These are phyloP conservation scores for Ligustrum vulgare DNA, from an alignment of 257 asterid genomes.

Conservation along the genomic window DNA sequence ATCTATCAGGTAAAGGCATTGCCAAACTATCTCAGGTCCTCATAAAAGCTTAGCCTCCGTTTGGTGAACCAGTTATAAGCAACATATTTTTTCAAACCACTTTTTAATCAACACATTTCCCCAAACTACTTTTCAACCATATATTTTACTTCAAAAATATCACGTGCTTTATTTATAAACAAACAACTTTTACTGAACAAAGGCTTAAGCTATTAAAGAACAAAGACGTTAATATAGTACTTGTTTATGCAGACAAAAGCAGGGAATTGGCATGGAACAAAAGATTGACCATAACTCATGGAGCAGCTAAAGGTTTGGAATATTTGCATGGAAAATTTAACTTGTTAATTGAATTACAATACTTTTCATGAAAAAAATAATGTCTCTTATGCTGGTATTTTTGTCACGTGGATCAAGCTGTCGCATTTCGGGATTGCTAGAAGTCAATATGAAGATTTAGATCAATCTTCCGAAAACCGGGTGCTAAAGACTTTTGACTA, in stretches of 20 bases:
- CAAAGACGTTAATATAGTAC: background rate
- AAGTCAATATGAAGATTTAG: conserved; percentile 47
- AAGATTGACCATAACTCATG: conserved; percentile 42
- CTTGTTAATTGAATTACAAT: background rate
- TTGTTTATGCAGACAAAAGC: conserved; percentile 33
- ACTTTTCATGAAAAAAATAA: background rate
- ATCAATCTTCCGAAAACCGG: conserved; percentile 33
- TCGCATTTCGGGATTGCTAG: conserved; percentile 42
- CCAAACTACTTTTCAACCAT: too few species aligned
- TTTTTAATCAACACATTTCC: too few species aligned
- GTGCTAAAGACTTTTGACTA: conserved; percentile 54
- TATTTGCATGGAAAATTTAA: conserved; percentile 34
- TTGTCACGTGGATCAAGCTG: conserved; percentile 31
- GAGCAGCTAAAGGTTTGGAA: conserved; percentile 55
- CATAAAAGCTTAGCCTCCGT: too few species aligned
- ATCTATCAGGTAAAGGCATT: conserved; percentile 39
- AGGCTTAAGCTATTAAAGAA: background rate
- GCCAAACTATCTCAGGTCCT: background rate
- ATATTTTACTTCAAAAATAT: too few species aligned
- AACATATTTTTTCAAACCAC: too few species aligned
- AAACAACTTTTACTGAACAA: too few species aligned
- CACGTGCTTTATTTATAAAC: too few species aligned
- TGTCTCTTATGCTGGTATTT: background rate
- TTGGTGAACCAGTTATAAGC: too few species aligned
- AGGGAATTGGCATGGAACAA: conserved; percentile 49